These are phyloP conservation scores for Agarophyton chilense DNA, from an alignment of 23 red algal genomes.

Conservation along the genomic window DNA sequence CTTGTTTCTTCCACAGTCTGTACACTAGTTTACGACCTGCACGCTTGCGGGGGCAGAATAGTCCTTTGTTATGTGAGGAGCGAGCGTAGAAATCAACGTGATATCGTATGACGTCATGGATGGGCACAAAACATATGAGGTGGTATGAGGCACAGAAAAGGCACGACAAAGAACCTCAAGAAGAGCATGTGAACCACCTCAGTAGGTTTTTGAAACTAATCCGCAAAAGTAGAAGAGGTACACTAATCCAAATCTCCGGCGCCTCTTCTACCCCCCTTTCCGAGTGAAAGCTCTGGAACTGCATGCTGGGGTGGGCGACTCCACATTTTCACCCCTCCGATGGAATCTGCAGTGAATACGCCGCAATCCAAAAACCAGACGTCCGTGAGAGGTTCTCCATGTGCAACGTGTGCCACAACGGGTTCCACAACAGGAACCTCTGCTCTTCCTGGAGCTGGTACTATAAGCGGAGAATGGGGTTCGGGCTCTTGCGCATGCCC, in stretches of 20 bases:
- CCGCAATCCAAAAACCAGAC: constrained; percentile 77
- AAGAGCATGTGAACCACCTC: constrained; percentile 5
- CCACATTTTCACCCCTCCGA: constrained; percentile 81
- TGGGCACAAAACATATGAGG: background rate
- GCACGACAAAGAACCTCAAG: constrained; percentile 29
- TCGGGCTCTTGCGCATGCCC: constrained; percentile 30
- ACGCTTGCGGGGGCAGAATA: background rate
- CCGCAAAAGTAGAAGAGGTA: background rate
- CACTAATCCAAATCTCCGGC: constrained; percentile 49
- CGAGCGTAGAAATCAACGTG: background rate
- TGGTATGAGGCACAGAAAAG: background rate
- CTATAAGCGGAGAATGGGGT: constrained; percentile 23
- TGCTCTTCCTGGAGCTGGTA: constrained; percentile 53
- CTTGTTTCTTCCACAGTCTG: background rate
- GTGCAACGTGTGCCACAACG: constrained; percentile 81
- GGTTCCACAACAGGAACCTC: constrained; percentile 87
- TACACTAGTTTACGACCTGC: constrained; percentile 12
- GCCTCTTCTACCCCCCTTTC: constrained; percentile 24
- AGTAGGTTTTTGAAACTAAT: background rate
- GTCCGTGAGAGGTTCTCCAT: constrained; percentile 88
- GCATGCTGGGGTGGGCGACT: constrained; percentile 62
- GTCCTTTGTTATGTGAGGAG: background rate
- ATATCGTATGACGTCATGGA: background rate
- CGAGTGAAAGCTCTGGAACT: constrained; percentile 68
- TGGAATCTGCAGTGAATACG: constrained; percentile 77